Base-by-base conservation (phyloP, 139 green algal species). In the Dunaliella primolecta region DNA sequence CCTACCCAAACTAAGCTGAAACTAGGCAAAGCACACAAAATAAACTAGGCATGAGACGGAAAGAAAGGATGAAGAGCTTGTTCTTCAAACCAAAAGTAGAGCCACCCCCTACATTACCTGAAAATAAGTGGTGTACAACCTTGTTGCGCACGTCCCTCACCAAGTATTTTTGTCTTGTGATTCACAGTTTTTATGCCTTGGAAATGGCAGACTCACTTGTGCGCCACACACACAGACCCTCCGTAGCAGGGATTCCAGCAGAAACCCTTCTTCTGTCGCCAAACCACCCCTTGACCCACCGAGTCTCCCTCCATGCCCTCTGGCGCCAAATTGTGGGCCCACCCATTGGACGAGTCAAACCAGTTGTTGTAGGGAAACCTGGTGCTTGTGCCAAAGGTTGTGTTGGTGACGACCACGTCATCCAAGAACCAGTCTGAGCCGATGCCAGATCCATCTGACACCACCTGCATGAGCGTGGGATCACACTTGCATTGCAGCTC, bases 341-440 rank as follows among this genome's bases (percentile, higher is more conserved):
- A 92, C 56, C 90, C 90, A 25, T 86, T 85, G 70, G 86, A 88
- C 20, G 72, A 77, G 78, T 92, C 88, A 37, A 93, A 84, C 90
- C 90, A 93, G 46, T 88, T 78, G 29, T 86, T 84, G 85, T 90
- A 92, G 23, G 64, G 0, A 56, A 93, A 92, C 55, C 64, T 55
- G 46, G 81, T 83, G 25, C 74, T 27, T 35, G 85, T 84, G 33
- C 72, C 35, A 2, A 83, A 91, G 36, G 31, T 78, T 0, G 82
- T 72, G 81, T 93, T 91, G 74, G 86, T 92, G 25, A 94, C 85
- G 0, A 37, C 88, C 24, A 94, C 74, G 55, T 78, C 85, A 30
- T 80, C 74, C 27, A 94, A 80, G 75, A 90, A 83, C 91, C 91
- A 94, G 0, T 87, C 89, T 38, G 91, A 86, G 70, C 88, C 90